phyloP scores from a whole-genome alignment of 2,329 filamentous ascomycete genomes.

The Shiraia bambusicola region DNA sequence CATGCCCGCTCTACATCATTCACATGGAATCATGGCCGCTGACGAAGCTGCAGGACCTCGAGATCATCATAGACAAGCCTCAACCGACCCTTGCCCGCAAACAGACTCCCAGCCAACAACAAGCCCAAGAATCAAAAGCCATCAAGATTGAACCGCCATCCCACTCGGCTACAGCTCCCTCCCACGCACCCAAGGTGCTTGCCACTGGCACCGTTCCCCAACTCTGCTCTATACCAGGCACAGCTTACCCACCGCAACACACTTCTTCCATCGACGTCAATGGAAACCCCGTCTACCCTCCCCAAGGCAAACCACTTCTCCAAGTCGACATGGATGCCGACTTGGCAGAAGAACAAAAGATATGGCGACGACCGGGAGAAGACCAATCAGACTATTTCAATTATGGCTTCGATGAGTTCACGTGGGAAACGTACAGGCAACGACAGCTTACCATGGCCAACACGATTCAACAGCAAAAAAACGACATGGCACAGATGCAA shows the following conservation, averaged over 20 bases:
- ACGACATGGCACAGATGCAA: constrained; percentile 62
- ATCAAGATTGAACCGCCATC: constrained; percentile 42
- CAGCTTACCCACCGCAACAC: constrained; percentile 61
- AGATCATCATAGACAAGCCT: constrained; percentile 54
- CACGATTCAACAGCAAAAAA: constrained; percentile 81
- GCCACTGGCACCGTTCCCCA: constrained; percentile 24
- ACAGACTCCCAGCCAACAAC: constrained; percentile 20
- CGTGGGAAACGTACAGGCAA: constrained; percentile 90
- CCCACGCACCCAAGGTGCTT: constrained; percentile 16
- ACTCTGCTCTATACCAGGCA: constrained; percentile 29
- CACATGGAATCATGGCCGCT: constrained; percentile 9
- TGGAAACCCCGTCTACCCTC: constrained; percentile 75
- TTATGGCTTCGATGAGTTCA: constrained; percentile 98
- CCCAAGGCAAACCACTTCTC: constrained; percentile 71
- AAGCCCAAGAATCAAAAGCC: constrained; percentile 38
- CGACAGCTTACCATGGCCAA: constrained; percentile 80
- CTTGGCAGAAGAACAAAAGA: constrained; percentile 73
- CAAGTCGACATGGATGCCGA: constrained; percentile 56
- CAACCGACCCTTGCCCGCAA: constrained; percentile 46
- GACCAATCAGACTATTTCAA: constrained; percentile 98
- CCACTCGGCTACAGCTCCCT: constrained; percentile 24
- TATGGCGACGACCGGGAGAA: constrained; percentile 91
- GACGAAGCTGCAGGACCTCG: constrained; percentile 49
- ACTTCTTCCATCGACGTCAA: constrained; percentile 86
- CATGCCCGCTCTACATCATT: not conserved